phyloP scores from a whole-genome alignment of 768 basidiomycete species.

The Tephrocybe sp. region DNA sequence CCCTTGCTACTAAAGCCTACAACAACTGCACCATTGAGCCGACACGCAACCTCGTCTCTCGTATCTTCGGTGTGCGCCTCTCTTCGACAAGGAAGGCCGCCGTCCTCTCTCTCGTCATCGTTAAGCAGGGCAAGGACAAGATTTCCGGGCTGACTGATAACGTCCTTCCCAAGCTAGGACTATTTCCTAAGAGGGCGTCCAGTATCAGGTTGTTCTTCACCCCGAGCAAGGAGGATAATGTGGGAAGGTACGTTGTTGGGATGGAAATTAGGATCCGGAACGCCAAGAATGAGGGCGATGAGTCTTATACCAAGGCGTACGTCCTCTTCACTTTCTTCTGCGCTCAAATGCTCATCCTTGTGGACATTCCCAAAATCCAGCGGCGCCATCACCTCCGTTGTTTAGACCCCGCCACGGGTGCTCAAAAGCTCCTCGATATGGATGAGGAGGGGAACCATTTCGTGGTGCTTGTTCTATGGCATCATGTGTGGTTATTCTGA shows the following conservation, averaged over 20 bases:
- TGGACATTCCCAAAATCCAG: too few species aligned
- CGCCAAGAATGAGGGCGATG: constrained; percentile 83
- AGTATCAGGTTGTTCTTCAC: constrained; percentile 99
- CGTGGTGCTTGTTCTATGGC: constrained; percentile 22
- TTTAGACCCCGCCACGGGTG: constrained; percentile 97
- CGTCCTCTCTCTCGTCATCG: constrained; percentile 87
- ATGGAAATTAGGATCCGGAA: constrained; percentile 89
- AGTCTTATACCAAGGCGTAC: constrained; percentile 96
- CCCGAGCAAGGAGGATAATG: constrained; percentile 96
- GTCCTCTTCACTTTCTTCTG: constrained; percentile 31
- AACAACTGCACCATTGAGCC: too few species aligned
- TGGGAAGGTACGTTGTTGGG: constrained; percentile 94
- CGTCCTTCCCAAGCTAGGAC: constrained; percentile 90
- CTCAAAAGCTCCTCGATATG: constrained; percentile 93
- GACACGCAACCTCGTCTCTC: too few species aligned
- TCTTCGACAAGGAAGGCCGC: too few species aligned
- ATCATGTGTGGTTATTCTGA: too few species aligned
- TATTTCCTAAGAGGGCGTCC: constrained; percentile 95
- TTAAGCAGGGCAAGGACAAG: too few species aligned
- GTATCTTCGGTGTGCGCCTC: too few species aligned
- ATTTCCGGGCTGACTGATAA: constrained; percentile 90
- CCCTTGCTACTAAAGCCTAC: too few species aligned
- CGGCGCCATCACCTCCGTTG: too few species aligned
- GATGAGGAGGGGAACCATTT: constrained; percentile 89
- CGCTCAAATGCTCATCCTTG: too few species aligned